Base-by-base conservation (phyloP, 139 green algal species). In the Picochlorum sp. region DNA sequence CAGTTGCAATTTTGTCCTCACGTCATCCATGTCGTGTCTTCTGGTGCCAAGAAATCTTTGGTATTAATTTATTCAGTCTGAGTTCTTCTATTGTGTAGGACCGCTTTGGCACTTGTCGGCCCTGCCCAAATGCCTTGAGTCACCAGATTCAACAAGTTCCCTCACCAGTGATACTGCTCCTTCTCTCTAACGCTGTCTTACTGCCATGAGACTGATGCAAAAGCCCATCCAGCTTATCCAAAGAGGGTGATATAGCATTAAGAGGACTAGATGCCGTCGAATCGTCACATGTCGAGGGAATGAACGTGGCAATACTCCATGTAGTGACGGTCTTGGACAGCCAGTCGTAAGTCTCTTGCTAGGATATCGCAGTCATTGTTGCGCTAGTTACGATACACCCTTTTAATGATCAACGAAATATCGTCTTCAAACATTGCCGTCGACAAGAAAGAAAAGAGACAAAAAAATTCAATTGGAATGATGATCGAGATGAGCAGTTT, bases 21-120 rank as follows among this genome's bases (percentile, higher is more conserved):
- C 74, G 2, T 24, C 47, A n/a, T 79, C 75, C 1, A 97, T 0
- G 76, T 90, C 1, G 66, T 77, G 61, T 97, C 91, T 30, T 67
- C 72, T 4, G 91, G 91, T 21, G 76, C 76, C 21, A 97, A 76
- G 21, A 96, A 75, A 54, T 77, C 73, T 20, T 78, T 66, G 0
- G 90, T 59, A 51, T 97, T 86, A 4, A 97, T 87, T 4, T 82
- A 72, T 97, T 95, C 9, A 97, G 73, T 15, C 83, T 71, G 15
- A 97, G 73, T 69, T 97, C 91, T 45, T 92, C 80, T 8, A 97
- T 67, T 1, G 75, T 83, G 71, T 92, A 94, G 1, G 70, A 45
- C 1, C 83, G 77, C 61, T 92, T 92, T 44, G 86, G 86, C 15
- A 92, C 64, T 66, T 68, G 56, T 4, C 32, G 50, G 10, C 24